Base-by-base conservation (phyloP, 2,329 filamentous ascomycete species). In the Colletotrichum gigasporum region DNA sequence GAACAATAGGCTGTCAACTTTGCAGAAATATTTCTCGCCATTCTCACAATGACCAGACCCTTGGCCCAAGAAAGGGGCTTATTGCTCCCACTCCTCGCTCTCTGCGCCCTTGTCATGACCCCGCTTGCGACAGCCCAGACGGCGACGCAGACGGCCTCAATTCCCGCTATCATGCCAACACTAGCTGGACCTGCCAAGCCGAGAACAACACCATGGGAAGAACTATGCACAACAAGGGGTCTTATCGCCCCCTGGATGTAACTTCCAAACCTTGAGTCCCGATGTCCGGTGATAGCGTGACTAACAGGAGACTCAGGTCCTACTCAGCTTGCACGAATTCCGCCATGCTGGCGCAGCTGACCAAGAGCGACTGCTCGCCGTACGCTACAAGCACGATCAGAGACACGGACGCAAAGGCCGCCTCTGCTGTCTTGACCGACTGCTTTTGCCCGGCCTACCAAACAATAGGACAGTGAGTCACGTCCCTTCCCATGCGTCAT, bases 101-200 rank as follows among this genome's bases (percentile, higher is more conserved):
- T 57, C 35, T 35, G 8, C 32, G 14, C 14, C 1, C 18, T 56
- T 1, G 4, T 42, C 24, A 18, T 50, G 10, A 28, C 30, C 28
- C 37, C 12, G 5, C 20, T 56, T 12, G 37, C 28, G 18, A 32
- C 11, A 9, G 51, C 41, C 6, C 58, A 57, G 42, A 35, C 14
- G 9, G 22, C 41, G 3, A 24, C 51, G 16, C 32, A 41, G 7
- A 41, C 52, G 22, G 24, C 28, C 11, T 50, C 50, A 8, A 14
- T 50, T 9, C 58, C 42, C 4, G 41, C 32, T 11, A 48, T 62
- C 32, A 42, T 62, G 52, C 52, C 58, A n/a, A 57, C 52, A 20
- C 12, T 57, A 7, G 41, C 52, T 14, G 58, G 58, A 12, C 58
- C 58, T 5, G 14, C 41, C 2, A 54, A 24, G n/a, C 39, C 48